These are phyloP conservation scores for Talaromyces thailandensis DNA, from an alignment of 495 filamentous ascomycete species.

Conservation along the genomic window DNA sequence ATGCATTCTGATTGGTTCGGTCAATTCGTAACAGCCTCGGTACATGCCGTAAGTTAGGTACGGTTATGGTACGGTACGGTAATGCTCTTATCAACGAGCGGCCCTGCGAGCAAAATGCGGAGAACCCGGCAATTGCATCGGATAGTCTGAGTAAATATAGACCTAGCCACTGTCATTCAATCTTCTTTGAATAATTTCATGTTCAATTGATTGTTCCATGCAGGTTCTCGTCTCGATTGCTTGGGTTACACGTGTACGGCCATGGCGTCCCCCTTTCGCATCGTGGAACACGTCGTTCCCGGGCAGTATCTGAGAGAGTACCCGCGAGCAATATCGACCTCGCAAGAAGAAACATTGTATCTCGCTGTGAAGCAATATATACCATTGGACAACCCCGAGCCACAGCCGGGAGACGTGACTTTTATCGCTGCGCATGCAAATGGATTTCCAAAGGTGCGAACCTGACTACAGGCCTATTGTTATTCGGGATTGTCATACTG, in stretches of 20 bases:
- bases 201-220: neutral
- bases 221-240: neutral
- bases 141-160: neutral
- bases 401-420: constrained; percentile 65
- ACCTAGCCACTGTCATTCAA: neutral
- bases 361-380: constrained; percentile 80
- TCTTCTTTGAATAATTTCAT: neutral
- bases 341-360: constrained; percentile 52
- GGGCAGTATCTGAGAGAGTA: constrained; percentile 69
- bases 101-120: neutral
- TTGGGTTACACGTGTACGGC: neutral
- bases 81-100: neutral
- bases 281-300: constrained; percentile 54
- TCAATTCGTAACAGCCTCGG: neutral
- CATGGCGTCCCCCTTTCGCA: constrained; percentile 31
- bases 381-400: constrained; percentile 53
- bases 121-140: constrained; percentile 1
- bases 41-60: neutral
- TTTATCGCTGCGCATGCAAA: constrained; percentile 81
- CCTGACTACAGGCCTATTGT: neutral
- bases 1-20: neutral
- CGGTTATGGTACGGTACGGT: neutral
- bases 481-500: constrained; percentile 4
- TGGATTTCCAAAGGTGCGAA: constrained; percentile 72
- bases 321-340: constrained; percentile 48